A percentile compares a stretch with the other conserved stretches of the same genome.
Evolutionary conservation across 192 early-diverging fungal species (phyloP).

Genomic region (Cetraspora pellucida): DNA sequence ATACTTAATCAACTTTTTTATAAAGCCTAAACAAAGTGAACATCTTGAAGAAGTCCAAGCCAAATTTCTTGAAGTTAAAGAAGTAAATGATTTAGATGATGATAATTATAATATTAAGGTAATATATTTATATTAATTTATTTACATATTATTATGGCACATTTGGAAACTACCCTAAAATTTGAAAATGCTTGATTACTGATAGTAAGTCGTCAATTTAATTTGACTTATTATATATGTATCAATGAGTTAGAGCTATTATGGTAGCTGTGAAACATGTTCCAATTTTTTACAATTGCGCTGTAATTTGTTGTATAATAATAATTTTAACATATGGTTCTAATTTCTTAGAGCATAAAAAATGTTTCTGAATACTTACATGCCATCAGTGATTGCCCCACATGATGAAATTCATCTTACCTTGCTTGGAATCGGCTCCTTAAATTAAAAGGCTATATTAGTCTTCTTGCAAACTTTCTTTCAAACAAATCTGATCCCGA

Average conservation of each 20-base stretch:
- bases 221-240: too few relatives aligned
- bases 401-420: background rate
- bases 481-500: background rate
- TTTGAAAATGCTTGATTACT: too few relatives aligned
- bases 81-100: background rate
- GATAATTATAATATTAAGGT: background rate
- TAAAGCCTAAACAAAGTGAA: background rate
- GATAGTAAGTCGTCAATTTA: too few relatives aligned
- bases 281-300: too few relatives aligned
- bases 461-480: background rate
- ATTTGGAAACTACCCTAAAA: too few relatives aligned
- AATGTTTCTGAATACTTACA: background rate
- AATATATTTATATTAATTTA: background rate
- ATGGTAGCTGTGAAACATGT: too few relatives aligned
- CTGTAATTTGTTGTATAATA: background rate
- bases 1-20: background rate
- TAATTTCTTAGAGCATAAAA: background rate
- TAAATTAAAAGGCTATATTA: background rate
- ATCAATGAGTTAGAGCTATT: too few relatives aligned
- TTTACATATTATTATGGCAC: background rate
- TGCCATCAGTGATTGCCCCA: background rate
- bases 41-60: background rate
- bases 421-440: background rate
- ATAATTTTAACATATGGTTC: background rate
- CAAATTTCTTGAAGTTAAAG: background rate